phyloP scores from a whole-genome alignment of 805 yeast genomes.

The Metschnikowia picachoensis region DNA sequence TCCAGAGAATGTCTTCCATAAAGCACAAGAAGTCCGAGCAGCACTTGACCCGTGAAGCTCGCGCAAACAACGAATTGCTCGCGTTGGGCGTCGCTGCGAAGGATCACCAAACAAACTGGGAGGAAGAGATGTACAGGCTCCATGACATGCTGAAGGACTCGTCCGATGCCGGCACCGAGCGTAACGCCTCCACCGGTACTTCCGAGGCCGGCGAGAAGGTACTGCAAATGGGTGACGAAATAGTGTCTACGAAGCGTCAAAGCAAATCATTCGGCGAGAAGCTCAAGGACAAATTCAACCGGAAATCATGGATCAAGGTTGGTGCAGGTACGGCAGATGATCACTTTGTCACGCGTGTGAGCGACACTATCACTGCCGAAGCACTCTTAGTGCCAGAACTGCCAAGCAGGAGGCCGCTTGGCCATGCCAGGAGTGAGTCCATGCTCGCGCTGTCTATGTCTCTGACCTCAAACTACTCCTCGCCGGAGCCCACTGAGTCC shows the following conservation, averaged over 20 bases:
- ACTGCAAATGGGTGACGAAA: background rate
- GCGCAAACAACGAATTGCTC: slow-evolving; percentile 15
- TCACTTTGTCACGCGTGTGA: slow-evolving; percentile 13
- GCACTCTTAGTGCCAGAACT: slow-evolving; percentile 2
- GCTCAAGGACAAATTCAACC: slow-evolving; percentile 11
- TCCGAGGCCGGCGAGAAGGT: slow-evolving; percentile 3
- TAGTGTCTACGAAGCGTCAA: background rate
- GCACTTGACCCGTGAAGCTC: slow-evolving; percentile 7
- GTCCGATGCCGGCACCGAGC: background rate
- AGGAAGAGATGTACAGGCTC: slow-evolving; percentile 54
- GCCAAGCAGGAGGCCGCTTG: slow-evolving; percentile 6
- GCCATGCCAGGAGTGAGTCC: slow-evolving; percentile 11
- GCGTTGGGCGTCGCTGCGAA: slow-evolving; percentile 22
- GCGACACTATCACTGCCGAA: slow-evolving; percentile 12
- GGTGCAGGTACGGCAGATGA: background rate
- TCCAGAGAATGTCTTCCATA: slow-evolving; percentile 51
- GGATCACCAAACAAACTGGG: slow-evolving; percentile 73
- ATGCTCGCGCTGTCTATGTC: slow-evolving; percentile 12
- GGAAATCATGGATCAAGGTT: slow-evolving; percentile 6
- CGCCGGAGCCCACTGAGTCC: slow-evolving; percentile 12
- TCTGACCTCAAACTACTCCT: slow-evolving; percentile 14
- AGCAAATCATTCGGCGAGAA: slow-evolving; percentile 13
- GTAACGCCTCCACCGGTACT: background rate
- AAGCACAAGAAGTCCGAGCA: slow-evolving; percentile 31
- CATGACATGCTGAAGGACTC: slow-evolving; percentile 24